Evolutionary conservation across 2,329 filamentous ascomycete genomes (phyloP).

Genomic region (Pseudogymnoascus sp.): DNA sequence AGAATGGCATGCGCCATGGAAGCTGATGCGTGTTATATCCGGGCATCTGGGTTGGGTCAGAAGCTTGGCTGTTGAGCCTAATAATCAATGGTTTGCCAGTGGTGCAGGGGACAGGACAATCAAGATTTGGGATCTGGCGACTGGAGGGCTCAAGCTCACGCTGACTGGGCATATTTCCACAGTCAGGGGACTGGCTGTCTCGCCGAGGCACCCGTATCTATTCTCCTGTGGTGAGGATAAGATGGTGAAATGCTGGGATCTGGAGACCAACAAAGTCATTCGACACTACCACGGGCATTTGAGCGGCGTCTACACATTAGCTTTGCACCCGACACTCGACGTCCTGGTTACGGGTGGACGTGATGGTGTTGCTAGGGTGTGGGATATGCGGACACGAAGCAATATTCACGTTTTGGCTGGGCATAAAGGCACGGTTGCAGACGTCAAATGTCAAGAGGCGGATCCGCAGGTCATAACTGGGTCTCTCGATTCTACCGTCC

Average conservation of each 20-base stretch:
- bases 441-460: slow-evolving; percentile 86
- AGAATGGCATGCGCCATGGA: slow-evolving; percentile 97
- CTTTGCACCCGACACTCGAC: slow-evolving; percentile 89
- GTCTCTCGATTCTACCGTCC: slow-evolving; percentile 85
- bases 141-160: slow-evolving; percentile 73
- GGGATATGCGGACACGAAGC: slow-evolving; percentile 95
- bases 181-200: slow-evolving; percentile 84
- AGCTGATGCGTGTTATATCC: slow-evolving; percentile 93
- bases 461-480: slow-evolving; percentile 91
- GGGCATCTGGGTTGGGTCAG: slow-evolving; percentile 95
- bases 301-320: slow-evolving; percentile 87
- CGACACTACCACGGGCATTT: slow-evolving; percentile 95
- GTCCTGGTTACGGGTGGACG: slow-evolving; percentile 90
- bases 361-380: slow-evolving; percentile 88
- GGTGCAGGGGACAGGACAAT: slow-evolving; percentile 93
- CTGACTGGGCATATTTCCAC: slow-evolving; percentile 92
- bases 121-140: slow-evolving; percentile 96
- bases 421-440: slow-evolving; percentile 82
- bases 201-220: slow-evolving; percentile 86
- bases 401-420: slow-evolving; percentile 91
- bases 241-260: slow-evolving; percentile 99
- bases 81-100: slow-evolving; percentile 95
- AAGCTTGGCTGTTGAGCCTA: slow-evolving; percentile 80
- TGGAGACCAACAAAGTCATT: slow-evolving; percentile 99
- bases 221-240: slow-evolving; percentile 99